Evolutionary conservation across 768 basidiomycete species (phyloP).

Genomic region (Hericium alpestre): DNA sequence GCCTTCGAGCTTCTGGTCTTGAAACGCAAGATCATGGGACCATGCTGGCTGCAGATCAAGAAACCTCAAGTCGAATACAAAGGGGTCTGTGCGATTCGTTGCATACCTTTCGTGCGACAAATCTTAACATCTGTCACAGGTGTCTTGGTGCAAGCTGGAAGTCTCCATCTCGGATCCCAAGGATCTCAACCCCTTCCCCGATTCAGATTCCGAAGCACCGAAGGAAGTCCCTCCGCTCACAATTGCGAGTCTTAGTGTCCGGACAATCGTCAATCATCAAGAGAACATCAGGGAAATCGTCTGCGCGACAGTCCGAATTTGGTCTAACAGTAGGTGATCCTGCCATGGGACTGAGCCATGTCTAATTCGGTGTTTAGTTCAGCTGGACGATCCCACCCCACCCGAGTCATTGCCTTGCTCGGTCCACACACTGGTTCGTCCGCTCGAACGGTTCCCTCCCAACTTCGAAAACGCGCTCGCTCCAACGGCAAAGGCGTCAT

Average conservation of each 20-base stretch:
- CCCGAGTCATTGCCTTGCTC: conserved; percentile 77
- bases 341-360: not conserved
- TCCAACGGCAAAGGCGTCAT: conserved; percentile 58
- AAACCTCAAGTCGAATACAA: conserved; percentile 65
- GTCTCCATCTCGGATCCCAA: conserved; percentile 76
- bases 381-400: conserved; percentile 85
- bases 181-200: conserved; percentile 73
- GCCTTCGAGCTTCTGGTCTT: conserved; percentile 90
- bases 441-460: conserved; percentile 76
- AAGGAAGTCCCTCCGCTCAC: conserved; percentile 83
- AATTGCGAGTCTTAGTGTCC: conserved; percentile 77
- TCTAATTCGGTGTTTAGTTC: conserved; percentile 35
- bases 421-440: conserved; percentile 82
- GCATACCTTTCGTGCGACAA: not conserved
- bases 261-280: conserved; percentile 88
- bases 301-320: conserved; percentile 73
- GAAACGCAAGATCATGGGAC: conserved; percentile 98
- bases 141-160: conserved; percentile 97
- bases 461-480: conserved; percentile 67
- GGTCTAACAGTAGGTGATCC: conserved; percentile 52
- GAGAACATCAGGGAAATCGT: conserved; percentile 93
- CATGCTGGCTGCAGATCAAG: conserved; percentile 90
- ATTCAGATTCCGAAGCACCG: conserved; percentile 57
- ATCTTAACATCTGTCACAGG: conserved; percentile 31
- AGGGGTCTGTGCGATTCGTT: conserved; percentile 38